Conservation (phyloP, 176 grass and related monocot species). For the Alloteropsis semialata region DNA sequence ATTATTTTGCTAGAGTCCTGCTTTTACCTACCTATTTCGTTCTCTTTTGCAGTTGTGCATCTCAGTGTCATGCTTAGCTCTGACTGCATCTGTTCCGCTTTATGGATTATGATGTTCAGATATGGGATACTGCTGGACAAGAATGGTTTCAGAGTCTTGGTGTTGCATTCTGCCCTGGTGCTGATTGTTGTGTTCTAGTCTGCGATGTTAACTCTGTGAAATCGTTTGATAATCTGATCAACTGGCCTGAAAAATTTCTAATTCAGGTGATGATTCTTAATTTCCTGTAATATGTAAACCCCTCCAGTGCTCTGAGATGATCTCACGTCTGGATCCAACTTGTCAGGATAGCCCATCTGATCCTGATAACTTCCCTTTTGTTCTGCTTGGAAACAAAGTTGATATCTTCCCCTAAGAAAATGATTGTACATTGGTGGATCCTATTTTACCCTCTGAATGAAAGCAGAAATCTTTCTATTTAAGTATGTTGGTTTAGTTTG, state of each 20-base stretch:
- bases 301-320: background rate
- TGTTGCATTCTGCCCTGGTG: constrained; percentile 85
- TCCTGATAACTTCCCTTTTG: constrained; percentile 86
- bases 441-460: background rate
- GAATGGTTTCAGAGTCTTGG: constrained; percentile 88
- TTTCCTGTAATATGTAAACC: background rate
- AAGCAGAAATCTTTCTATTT: background rate
- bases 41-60: background rate
- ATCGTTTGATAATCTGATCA: constrained; percentile 89
- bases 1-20: background rate
- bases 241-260: constrained; percentile 90
- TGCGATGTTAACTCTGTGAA: constrained; percentile 89
- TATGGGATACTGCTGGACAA: constrained; percentile 89
- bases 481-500: background rate
- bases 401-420: too few species aligned
- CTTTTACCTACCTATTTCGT: background rate
- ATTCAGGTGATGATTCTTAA: constrained; percentile 56
- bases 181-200: constrained; percentile 86
- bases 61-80: background rate
- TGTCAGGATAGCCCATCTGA: constrained; percentile 78
- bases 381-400: constrained; percentile 85
- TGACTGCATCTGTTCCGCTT: background rate
- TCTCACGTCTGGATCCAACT: constrained; percentile 5
- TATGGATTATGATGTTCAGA: constrained; percentile 37
- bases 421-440: background rate